Percentiles rank a stretch among this genome's conserved stretches.
Conservation (phyloP, 768 basidiomycete genomes). For the Mrakia blollopis region DNA sequence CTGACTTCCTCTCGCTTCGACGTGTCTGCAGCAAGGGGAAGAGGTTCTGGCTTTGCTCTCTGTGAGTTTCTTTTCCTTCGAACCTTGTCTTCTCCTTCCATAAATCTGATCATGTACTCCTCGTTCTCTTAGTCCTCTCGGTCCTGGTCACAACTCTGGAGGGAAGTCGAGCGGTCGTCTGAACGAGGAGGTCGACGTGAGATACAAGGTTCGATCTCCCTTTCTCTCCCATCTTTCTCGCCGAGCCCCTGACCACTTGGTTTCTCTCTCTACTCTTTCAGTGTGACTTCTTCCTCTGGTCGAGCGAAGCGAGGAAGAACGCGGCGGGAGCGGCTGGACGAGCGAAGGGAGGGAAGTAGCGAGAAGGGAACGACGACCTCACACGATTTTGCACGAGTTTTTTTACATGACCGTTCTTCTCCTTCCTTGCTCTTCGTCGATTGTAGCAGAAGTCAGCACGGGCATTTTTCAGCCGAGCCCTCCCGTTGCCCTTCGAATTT, state of each 20-base stretch:
- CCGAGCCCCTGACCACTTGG: background rate
- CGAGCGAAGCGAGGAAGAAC: slow-evolving; percentile 8
- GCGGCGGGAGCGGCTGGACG: background rate
- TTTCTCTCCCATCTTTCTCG: background rate
- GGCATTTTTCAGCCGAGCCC: too few relatives aligned
- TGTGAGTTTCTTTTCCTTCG: background rate
- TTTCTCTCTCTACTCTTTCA: background rate
- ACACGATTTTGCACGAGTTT: slow-evolving; percentile 2
- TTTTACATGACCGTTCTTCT: background rate
- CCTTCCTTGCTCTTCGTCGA: background rate
- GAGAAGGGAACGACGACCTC: background rate
- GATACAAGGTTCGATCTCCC: background rate
- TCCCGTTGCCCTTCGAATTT: too few relatives aligned
- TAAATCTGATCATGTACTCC: background rate
- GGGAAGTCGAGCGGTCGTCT: slow-evolving; percentile 16
- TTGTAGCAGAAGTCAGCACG: too few relatives aligned
- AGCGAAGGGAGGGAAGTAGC: background rate
- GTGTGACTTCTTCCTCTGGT: slow-evolving; percentile 16
- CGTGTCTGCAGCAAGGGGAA: slow-evolving; percentile 23
- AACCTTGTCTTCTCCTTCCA: background rate
- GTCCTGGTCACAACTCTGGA: slow-evolving; percentile 24
- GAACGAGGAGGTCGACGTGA: slow-evolving; percentile 12
- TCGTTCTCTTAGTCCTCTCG: slow-evolving; percentile 13
- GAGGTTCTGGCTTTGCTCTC: slow-evolving; percentile 24
- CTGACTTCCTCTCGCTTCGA: too few relatives aligned